Base-by-base conservation (phyloP, 2,329 filamentous ascomycete species). In the Akanthomyces lecanii region DNA sequence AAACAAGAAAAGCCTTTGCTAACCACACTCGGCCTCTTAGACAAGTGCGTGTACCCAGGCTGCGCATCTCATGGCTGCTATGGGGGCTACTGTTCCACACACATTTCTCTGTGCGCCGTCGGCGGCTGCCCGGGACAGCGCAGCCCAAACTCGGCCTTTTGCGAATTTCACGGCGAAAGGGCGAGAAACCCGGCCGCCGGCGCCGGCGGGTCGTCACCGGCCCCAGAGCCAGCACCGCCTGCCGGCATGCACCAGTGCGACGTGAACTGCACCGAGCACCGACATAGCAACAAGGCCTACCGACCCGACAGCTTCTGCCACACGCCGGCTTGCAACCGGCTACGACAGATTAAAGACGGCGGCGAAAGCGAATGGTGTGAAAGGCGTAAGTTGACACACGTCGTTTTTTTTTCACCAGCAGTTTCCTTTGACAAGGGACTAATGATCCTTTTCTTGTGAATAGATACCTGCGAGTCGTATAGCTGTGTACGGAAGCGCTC, bases 321-420 rank as follows among this genome's bases (percentile, higher is more conserved):
- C 16, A 14, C 25, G 33, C 52, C 60, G 4, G 60, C 51, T 2
- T 62, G 60, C 33, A n/a, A 42, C 23, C 40, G 44, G 16, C 42
- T 55, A 30, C 51, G 42, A 16, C 40, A 50, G 21, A 30, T 18
- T n/a, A 61, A 61, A 5, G 58, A 53, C n/a, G 51, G 51, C 1
- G 58, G 60, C 18, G 51, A 62, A 30, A 55, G 60, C 51, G 51
- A 62, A 16, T 62, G 60, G 60, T 62, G 60, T 25, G 50, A 62
- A 5, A 44, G 18, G 11, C 60, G 60, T 62, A n/a, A 50, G 60
- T 56, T 6, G 4, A 12, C 5, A 4, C 25, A 8, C 25, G 23
- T 25, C 18, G 6, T 18, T 21, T 3, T 25, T 10, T 16, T 36
- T 36, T 36, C 7, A 10, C 5, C 21, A 16, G 1, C 51, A 7